Evolutionary conservation across 208 protist species (phyloP), one percentile per base, ranked within the genome.

Genomic region (Phytomonas francai): DNA sequence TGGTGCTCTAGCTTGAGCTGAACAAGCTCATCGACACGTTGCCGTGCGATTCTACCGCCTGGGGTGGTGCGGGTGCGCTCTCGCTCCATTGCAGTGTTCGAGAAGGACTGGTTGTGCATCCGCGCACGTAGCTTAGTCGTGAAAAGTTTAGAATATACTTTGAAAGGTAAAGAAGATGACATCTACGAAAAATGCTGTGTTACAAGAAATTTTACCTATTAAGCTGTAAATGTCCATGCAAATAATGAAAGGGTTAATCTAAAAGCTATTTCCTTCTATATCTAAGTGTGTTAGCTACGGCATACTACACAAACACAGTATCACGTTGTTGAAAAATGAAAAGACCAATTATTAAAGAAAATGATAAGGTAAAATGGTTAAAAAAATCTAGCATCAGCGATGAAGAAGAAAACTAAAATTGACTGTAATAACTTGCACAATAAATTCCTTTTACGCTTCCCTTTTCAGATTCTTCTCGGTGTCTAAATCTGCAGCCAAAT

Each of bases 81-180:
- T 2, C 31, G 45, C 7, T 69, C 42, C 56, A 74, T 72, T 22
- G 78, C 33, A 11, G 68, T 19, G 59, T 67, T 74, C 12, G 62
- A 63, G 62, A 76, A 89, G 45, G 83, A 73, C 74, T 95, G 89
- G 7, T 29, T 51, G 70, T 94, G 88, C 65, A 90, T 75, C 58
- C 83, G 79, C 22, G 81, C 84, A 0, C 84, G 88, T 75, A 94
- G 70, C 54, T 76, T 70, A 32, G 84, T 65, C 22, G 88, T 84
- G 63, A 91, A 62, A 30, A 69, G 59, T 67, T 49, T 76, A 64
- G 76, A 74, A 54, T 84, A 73, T 32, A 73, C 61, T 22, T 73
- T 71, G 65, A 89, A 63, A 1, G 34, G 25, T 45, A 63, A 63
- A 19, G 30, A 61, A 65, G 30, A 66, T 51, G 34, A 42, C 25